A percentile compares a stretch with the other conserved stretches of the same genome.
Conservation (phyloP, 2,329 filamentous ascomycete genomes). For the Ophiostoma pallidulum region DNA sequence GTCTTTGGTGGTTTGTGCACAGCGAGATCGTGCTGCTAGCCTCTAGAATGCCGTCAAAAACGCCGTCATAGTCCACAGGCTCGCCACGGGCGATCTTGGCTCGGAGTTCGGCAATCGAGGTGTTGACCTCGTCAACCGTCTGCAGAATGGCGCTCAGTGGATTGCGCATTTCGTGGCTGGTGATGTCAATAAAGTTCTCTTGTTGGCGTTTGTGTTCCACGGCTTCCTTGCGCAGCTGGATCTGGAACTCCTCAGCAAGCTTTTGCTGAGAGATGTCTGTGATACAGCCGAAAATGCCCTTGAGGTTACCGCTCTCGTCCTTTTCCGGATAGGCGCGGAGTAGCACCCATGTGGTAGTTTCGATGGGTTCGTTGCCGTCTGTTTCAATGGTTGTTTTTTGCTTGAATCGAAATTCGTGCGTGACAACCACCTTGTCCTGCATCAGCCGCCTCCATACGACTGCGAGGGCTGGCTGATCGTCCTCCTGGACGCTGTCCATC, state of each 20-base stretch:
- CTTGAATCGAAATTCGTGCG: slow-evolving; percentile 68
- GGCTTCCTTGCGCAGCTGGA: slow-evolving; percentile 66
- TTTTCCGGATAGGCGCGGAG: slow-evolving; percentile 70
- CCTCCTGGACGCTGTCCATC: slow-evolving; percentile 62
- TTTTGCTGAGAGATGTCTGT: slow-evolving; percentile 84
- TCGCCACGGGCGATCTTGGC: slow-evolving; percentile 7
- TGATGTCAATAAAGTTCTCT: slow-evolving; percentile 66
- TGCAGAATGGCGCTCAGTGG: slow-evolving; percentile 66
- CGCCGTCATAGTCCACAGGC: slow-evolving; percentile 21
- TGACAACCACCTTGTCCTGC: slow-evolving; percentile 52
- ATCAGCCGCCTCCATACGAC: slow-evolving; percentile 55
- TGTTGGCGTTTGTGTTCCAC: slow-evolving; percentile 68
- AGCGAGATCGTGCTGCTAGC: slow-evolving; percentile 74
- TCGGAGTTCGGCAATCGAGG: slow-evolving; percentile 37
- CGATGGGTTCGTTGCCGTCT: slow-evolving; percentile 37
- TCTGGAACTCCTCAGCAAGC: slow-evolving; percentile 73
- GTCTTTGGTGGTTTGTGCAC: slow-evolving; percentile 71
- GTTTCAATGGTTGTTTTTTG: slow-evolving; percentile 55
- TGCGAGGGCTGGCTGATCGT: slow-evolving; percentile 52
- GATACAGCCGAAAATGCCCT: slow-evolving; percentile 70
- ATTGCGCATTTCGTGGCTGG: slow-evolving; percentile 68
- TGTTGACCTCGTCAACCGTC: slow-evolving; percentile 62
- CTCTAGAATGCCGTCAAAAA: slow-evolving; percentile 53
- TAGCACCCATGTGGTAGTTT: slow-evolving; percentile 55
- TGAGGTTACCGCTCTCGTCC: slow-evolving; percentile 52